Percentiles rank a stretch among this genome's conserved stretches.
phyloP scores from a whole-genome alignment of 2,329 filamentous ascomycete genomes.

The Xylaria sp. region DNA sequence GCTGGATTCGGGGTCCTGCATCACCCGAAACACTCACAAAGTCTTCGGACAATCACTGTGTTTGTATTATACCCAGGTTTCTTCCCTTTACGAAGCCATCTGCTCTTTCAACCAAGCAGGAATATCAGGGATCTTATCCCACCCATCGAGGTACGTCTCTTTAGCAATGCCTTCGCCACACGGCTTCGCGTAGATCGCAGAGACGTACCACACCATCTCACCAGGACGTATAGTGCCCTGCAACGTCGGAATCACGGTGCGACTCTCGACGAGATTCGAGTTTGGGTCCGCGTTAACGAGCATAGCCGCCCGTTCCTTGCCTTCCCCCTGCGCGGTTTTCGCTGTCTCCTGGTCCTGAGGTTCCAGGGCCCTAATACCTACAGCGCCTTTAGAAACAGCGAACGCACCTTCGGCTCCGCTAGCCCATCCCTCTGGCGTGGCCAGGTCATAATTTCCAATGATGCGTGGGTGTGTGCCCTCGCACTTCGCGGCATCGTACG shows the following conservation, averaged over 20 bases:
- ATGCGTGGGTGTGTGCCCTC: slow-evolving; percentile 67
- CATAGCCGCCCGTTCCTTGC: slow-evolving; percentile 65
- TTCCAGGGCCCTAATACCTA: slow-evolving; percentile 68
- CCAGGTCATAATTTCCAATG: slow-evolving; percentile 70
- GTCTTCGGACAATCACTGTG: neutral
- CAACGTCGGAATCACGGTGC: slow-evolving; percentile 77
- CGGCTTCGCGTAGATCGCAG: slow-evolving; percentile 77
- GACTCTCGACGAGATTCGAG: slow-evolving; percentile 78
- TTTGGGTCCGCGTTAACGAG: slow-evolving; percentile 82
- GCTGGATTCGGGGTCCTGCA: neutral
- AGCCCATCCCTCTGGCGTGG: slow-evolving; percentile 64
- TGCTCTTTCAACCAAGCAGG: slow-evolving; percentile 70
- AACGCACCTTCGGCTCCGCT: slow-evolving; percentile 65
- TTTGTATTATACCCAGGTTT: neutral
- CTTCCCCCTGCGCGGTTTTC: slow-evolving; percentile 45
- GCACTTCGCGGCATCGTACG: slow-evolving; percentile 57
- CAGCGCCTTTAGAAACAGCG: slow-evolving; percentile 66
- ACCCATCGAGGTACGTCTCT: slow-evolving; percentile 67
- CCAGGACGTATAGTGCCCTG: slow-evolving; percentile 69
- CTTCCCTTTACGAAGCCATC: slow-evolving; percentile 51
- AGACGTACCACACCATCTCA: slow-evolving; percentile 73
- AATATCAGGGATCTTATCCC: slow-evolving; percentile 67
- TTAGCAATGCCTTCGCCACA: slow-evolving; percentile 62
- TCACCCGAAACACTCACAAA: neutral
- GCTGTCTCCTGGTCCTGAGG: slow-evolving; percentile 24